Evolutionary conservation across 2,329 filamentous ascomycete genomes (phyloP), one percentile per base, ranked within the genome.

Genomic region (Alternaria gansuensis): DNA sequence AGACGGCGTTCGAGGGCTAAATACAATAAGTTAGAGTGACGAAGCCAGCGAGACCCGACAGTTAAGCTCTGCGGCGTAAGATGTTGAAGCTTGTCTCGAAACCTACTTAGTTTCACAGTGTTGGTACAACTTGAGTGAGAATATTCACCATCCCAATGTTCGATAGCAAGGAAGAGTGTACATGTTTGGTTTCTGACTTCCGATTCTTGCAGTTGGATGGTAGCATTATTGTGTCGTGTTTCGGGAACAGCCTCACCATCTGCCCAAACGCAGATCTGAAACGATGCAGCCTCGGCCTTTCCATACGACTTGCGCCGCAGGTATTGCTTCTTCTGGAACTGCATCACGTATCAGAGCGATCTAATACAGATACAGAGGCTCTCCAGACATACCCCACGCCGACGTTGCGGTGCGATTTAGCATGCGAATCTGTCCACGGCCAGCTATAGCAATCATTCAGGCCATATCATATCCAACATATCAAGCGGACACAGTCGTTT

Each of bases 251-350:
- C 67, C 57, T 70, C 59, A 64, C 63, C 56, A 67, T 64, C 54
- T 67, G 62, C 65, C 65, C 64, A 67, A 64, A 69, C 64, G 54
- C 45, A 48, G 41, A 36, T 54, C 60, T 71, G 71, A 74, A 74
- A 74, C 70, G 69, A 63, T 48, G 39, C 53, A 55, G 59, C 65
- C 65, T 43, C 37, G 24, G 21, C 23, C 33, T 24, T 48, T 29
- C 24, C 37, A 49, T 33, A 43, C 39, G 31, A 23, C 31, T 44
- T 41, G 17, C 29, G 51, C 51, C 23, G 45, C 51, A 46, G 11
- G 8, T 23, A 6, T 43, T 58, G 28, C 44, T 41, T 24, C 28
- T 37, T 54, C 43, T 31, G 44, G 4, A 11, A 21, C 39, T 2
- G 31, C 44, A 29, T 26, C 29, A 23, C 2, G 51, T 17, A 31